Evolutionary conservation across 192 early-diverging fungal genomes (phyloP), one percentile per base, ranked within the genome.

Genomic region (Coemansia reversa): DNA sequence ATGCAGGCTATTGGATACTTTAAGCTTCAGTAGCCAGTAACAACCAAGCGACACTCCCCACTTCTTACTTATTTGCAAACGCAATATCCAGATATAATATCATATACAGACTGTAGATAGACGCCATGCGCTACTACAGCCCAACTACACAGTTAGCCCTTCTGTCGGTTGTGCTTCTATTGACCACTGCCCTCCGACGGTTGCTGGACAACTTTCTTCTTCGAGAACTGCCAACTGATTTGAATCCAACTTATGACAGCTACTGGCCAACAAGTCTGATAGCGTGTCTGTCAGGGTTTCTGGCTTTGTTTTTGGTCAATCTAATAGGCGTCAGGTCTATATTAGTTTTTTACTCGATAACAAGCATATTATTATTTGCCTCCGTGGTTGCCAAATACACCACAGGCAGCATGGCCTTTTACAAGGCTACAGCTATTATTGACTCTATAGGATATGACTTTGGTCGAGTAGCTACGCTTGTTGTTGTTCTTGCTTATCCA

Each of bases 401-500:
- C 30, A 58, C 62, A 22, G 23, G 53, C 28, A 42, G 50, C 16
- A 42, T 27, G 2, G 42, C 23, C 4, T 68, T 65, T 54, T 58
- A 76, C 47, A 52, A 42, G 1, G 61, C 29, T 11, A 53, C 58
- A 18, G 55, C 19, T 20, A 62, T 67, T 8, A 52, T 76, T 3
- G 64, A 67, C 16, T 51, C 58, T 16, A 39, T 51, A 5, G 60
- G 60, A 3, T 76, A 71, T 23, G 69, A 71, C 39, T 35, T 76
- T 51, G 52, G 65, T 1, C 60, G 69, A n/a, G 69, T 67, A 3
- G 75, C 69, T 4, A 76, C 75, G 0, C 25, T 76, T 8, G 69
- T 76, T 3, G 65, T 70, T 0, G 75, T 68, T 0, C 27, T 76
- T n/a, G 60, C 65, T 3, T 76, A 76, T 49, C 69, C 75, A 5